Evolutionary conservation across 371 early-diverging fungal species (phyloP).

Genomic region (Lichtheimia corymbifera): DNA sequence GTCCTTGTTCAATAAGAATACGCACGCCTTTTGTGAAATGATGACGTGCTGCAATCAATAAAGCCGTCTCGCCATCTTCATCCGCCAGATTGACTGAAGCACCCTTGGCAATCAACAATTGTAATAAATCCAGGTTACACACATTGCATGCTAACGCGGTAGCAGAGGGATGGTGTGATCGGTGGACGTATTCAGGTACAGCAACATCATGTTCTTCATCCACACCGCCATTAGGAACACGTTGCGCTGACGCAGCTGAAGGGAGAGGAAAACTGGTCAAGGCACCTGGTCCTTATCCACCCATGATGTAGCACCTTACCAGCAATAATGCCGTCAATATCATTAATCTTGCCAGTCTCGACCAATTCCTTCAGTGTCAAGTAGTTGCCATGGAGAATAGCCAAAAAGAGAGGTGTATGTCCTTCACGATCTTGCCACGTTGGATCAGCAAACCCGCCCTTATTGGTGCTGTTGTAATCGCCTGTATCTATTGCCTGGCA

Average conservation of each 20-base stretch:
- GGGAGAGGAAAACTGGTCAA: too few relatives aligned
- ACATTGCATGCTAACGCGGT: slow-evolving; percentile 62
- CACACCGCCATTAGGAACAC: not conserved
- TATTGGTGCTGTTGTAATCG: slow-evolving; percentile 34
- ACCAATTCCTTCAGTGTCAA: slow-evolving; percentile 54
- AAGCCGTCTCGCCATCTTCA: slow-evolving; percentile 68
- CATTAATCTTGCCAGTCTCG: slow-evolving; percentile 52
- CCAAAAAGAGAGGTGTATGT: slow-evolving; percentile 69
- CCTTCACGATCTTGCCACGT: slow-evolving; percentile 71
- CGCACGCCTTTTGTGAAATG: slow-evolving; percentile 56
- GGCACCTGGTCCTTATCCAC: too few relatives aligned
- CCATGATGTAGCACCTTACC: slow-evolving; percentile 10
- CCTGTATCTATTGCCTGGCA: slow-evolving; percentile 43
- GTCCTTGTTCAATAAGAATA: slow-evolving; percentile 42
- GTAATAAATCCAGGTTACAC: slow-evolving; percentile 49
- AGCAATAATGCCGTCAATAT: slow-evolving; percentile 51
- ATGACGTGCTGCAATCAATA: slow-evolving; percentile 59
- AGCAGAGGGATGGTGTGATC: slow-evolving; percentile 43
- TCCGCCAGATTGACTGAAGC: slow-evolving; percentile 58
- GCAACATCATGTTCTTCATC: slow-evolving; percentile 10
- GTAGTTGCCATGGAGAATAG: slow-evolving; percentile 63
- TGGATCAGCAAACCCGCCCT: slow-evolving; percentile 40
- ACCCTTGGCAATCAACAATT: slow-evolving; percentile 52
- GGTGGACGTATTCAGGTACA: slow-evolving; percentile 39
- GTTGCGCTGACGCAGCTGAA: not conserved